Evolutionary conservation across 75 land plant genomes (phyloP), one percentile per base, ranked within the genome.

Genomic region (Sequoiadendron giganteum): DNA sequence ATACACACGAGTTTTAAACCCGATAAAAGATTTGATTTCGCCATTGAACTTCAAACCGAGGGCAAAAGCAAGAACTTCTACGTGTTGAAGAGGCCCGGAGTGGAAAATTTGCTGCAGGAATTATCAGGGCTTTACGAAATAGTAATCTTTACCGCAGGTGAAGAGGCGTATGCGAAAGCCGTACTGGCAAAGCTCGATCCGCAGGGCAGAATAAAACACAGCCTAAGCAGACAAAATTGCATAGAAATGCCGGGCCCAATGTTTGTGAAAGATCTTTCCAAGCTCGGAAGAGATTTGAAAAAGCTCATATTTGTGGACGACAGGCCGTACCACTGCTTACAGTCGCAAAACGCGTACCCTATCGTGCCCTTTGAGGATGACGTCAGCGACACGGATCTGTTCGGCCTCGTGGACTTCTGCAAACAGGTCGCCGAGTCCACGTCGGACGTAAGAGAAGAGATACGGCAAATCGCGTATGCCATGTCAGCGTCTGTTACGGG

Each of bases 291-390:
- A 8, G 70, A 65, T 7, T 7, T 65, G 28, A 21, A 25, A 7
- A 65, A 25, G n/a, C 2, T 65, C 70, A 65, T 65, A 4, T 65
- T 21, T 25, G 70, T 65, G 8, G 70, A 65, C n/a, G 70, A 52
- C 13, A 10, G 15, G 54, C 54, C 54, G 15, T 5, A 61, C 10
- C 40, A 86, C 47, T 16, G 38, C 19, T 39, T 18, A 3, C 90
- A 91, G 86, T 90, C 90, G 6, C 42, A 85, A 9, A 91, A 89
- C 56, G 90, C 88, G 30, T 83, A 89, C 8, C 91, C 88, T 13
- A 86, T 91, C n/a, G 36, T 61, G 38, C n/a, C 91, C 2, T 91
- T 78, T 58, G 76, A 58, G 15, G 91, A 89, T 45, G 86, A 91
- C 80, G 9, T 77, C 8, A 79, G 88, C 47, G 90, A 91, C 70